Evolutionary conservation across 1,139 yeast genomes (phyloP).

Genomic region (Blastobotrys buckinghamii): DNA sequence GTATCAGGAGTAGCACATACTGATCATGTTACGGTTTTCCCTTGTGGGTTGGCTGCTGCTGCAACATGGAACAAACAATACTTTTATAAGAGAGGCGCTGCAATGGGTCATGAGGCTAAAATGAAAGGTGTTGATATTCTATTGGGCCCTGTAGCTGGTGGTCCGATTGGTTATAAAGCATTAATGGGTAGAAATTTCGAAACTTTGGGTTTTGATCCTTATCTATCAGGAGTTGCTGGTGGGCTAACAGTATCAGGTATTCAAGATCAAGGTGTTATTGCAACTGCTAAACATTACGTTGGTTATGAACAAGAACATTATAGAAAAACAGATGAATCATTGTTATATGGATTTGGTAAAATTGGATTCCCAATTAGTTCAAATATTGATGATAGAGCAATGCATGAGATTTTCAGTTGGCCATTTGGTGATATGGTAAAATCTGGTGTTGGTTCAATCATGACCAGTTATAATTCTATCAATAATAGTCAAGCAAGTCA

Average conservation of each 20-base stretch:
- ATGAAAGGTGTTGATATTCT: conserved; percentile 53
- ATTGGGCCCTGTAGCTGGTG: conserved; percentile 59
- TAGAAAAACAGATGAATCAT: conserved; percentile 10
- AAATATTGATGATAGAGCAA: conserved; percentile 54
- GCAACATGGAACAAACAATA: conserved; percentile 52
- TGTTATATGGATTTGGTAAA: neutral
- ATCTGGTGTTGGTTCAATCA: conserved; percentile 58
- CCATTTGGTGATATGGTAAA: conserved; percentile 60
- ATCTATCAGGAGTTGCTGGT: conserved; percentile 52
- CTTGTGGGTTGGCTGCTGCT: conserved; percentile 55
- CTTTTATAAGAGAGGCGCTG: conserved; percentile 48
- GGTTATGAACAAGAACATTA: conserved; percentile 54
- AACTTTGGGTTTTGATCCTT: conserved; percentile 60
- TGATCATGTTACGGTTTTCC: conserved; percentile 52
- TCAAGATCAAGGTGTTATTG: conserved; percentile 53
- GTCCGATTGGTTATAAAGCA: conserved; percentile 58
- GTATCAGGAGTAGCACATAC: conserved; percentile 58
- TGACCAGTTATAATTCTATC: conserved; percentile 57
- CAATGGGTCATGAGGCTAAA: conserved; percentile 51
- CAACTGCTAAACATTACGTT: conserved; percentile 49
- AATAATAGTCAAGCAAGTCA: conserved; percentile 59
- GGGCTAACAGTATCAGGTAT: conserved; percentile 50
- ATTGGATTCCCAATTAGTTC: conserved; percentile 17
- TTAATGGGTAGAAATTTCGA: conserved; percentile 66
- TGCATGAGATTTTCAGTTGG: conserved; percentile 61